Conservation (phyloP, 2,329 filamentous ascomycete species). For the Alternaria novae-zelandiae region DNA sequence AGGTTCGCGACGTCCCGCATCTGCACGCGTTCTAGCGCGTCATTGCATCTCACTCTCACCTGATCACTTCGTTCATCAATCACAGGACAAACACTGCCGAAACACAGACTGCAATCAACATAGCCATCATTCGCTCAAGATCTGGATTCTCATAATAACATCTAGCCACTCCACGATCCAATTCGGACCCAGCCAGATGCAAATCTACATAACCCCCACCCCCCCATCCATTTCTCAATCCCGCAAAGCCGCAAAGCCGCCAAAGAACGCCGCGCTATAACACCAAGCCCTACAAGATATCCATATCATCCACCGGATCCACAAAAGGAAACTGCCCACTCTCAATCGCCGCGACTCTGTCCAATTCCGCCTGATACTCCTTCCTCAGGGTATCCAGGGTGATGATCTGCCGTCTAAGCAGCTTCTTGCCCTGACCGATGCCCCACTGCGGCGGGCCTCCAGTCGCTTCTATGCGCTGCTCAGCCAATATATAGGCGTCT, state of each 20-base stretch:
- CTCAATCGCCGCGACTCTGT: constrained; percentile 85
- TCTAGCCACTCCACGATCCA: background rate
- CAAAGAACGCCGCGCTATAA: background rate
- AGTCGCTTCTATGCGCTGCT: constrained; percentile 53
- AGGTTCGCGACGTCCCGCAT: constrained; percentile 12
- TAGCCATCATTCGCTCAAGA: background rate
- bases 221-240: background rate
- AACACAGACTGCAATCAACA: background rate
- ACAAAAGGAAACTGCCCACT: constrained; percentile 86
- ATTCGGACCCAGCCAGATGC: background rate
- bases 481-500: constrained; percentile 79
- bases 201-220: background rate
- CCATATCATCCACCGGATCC: constrained; percentile 44
- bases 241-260: background rate
- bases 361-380: constrained; percentile 88
- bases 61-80: background rate
- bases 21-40: constrained; percentile 12
- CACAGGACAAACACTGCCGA: background rate
- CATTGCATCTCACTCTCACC: background rate
- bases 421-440: constrained; percentile 44
- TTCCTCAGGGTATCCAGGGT: constrained; percentile 85
- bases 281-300: constrained; percentile 37
- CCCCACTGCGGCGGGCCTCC: constrained; percentile 34
- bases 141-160: background rate
- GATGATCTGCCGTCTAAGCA: constrained; percentile 73